Evolutionary conservation across 2,329 filamentous ascomycete species (phyloP).

Genomic region (Pyrenochaeta sp.): DNA sequence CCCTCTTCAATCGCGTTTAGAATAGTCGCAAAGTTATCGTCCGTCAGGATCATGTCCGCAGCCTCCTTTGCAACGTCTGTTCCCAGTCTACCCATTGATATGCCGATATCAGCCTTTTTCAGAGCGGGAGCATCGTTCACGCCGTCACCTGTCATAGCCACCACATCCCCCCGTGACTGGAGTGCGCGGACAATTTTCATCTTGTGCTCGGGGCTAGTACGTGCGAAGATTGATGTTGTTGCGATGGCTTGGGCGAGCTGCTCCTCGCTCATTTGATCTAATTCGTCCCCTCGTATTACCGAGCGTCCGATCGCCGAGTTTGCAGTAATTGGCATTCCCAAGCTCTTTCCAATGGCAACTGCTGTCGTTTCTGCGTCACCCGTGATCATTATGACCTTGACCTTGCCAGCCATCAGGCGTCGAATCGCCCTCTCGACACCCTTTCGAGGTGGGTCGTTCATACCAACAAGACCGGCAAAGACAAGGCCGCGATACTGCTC

Average conservation of each 20-base stretch:
- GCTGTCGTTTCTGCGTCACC: slow-evolving; percentile 96
- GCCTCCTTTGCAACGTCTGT: slow-evolving; percentile 98
- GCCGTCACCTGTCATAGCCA: slow-evolving; percentile 98
- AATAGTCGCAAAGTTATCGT: slow-evolving; percentile 91
- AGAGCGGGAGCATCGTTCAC: slow-evolving; percentile 97
- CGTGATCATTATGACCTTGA: slow-evolving; percentile 99
- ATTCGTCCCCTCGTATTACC: slow-evolving; percentile 86
- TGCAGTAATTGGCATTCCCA: slow-evolving; percentile 88
- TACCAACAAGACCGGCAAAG: slow-evolving; percentile 92
- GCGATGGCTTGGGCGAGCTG: slow-evolving; percentile 86
- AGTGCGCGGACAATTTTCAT: slow-evolving; percentile 94
- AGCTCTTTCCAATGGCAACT: slow-evolving; percentile 88
- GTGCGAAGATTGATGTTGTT: slow-evolving; percentile 91
- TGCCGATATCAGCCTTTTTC: slow-evolving; percentile 97
- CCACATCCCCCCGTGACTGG: slow-evolving; percentile 91
- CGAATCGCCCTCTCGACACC: slow-evolving; percentile 90
- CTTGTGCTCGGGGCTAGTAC: slow-evolving; percentile 97
- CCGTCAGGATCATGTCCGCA: slow-evolving; percentile 90
- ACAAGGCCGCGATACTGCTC: slow-evolving; percentile 83
- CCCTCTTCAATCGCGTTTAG: slow-evolving; percentile 96
- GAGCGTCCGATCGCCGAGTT: slow-evolving; percentile 67
- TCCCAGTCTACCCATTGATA: slow-evolving; percentile 93
- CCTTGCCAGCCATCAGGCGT: slow-evolving; percentile 89
- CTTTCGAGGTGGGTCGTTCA: slow-evolving; percentile 94
- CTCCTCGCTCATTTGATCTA: slow-evolving; percentile 89